A percentile compares a stretch with the other conserved stretches of the same genome.
Evolutionary conservation across 495 filamentous ascomycete genomes (phyloP).

Genomic region (Oleoguttula mirabilis): DNA sequence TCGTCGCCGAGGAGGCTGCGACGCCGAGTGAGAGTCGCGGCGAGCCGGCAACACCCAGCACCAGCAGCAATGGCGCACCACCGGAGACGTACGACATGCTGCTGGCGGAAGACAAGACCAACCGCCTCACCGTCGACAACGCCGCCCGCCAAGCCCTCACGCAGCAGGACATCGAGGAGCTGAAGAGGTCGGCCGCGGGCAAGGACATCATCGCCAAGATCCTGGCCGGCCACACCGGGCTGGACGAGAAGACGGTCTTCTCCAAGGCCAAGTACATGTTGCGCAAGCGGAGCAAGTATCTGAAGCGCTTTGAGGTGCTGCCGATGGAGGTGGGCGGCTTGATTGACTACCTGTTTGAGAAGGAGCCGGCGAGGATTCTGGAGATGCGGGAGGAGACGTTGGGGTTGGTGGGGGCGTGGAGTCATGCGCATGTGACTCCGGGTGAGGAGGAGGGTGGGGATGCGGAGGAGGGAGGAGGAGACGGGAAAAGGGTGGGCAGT

Average conservation of each 20-base stretch:
- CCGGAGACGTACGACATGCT: constrained; percentile 39
- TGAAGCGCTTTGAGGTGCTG: constrained; percentile 70
- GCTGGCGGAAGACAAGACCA: constrained; percentile 51
- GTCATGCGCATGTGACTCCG: constrained; percentile 48
- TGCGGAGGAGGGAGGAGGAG: constrained; percentile 8
- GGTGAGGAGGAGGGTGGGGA: constrained; percentile 27
- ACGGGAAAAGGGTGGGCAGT: constrained; percentile 34
- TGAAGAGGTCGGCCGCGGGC: constrained; percentile 66
- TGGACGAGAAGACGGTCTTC: constrained; percentile 91
- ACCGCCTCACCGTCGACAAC: constrained; percentile 69
- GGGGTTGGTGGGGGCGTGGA: constrained; percentile 54
- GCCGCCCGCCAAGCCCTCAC: constrained; percentile 69
- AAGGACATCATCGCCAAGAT: constrained; percentile 82
- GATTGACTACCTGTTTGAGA: constrained; percentile 61
- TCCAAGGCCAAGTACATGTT: constrained; percentile 90
- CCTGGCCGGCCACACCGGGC: constrained; percentile 65
- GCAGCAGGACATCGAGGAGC: constrained; percentile 75
- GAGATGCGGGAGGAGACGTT: constrained; percentile 82
- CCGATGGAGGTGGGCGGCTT: constrained; percentile 69
- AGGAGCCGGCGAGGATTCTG: constrained; percentile 67
- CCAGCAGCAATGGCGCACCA: constrained; percentile 36
- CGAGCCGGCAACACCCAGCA: constrained; percentile 27
- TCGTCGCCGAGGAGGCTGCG: constrained; percentile 39
- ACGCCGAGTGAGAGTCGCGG: constrained; percentile 39
- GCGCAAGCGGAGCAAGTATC: constrained; percentile 85